Evolutionary conservation across 2,329 filamentous ascomycete species (phyloP), one percentile per base, ranked within the genome.

Genomic region (Penicillium sp.): DNA sequence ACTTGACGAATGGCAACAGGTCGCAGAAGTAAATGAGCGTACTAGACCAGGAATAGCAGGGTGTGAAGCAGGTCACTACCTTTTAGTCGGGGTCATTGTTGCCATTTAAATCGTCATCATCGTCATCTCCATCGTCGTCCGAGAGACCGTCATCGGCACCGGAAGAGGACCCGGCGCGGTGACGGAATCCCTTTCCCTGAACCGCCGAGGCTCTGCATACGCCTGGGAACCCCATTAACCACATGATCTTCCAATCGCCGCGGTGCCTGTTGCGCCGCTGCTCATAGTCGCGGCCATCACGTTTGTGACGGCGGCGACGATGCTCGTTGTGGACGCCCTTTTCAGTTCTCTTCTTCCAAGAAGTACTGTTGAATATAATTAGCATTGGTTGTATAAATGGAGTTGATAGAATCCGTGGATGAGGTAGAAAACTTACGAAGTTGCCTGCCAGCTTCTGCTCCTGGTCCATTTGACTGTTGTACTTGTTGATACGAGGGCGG

Each of bases 401-500:
- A 26, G 45, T 16, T 14, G 18, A 35, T 14, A 35, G 8, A 6
- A 24, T 31, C 40, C 31, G 22, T 29, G 43, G 40, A 45, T 84
- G 87, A 81, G 81, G 90, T 88, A 44, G 31, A 35, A 35, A 44
- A 45, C 49, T 51, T 51, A 51, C 49, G 81, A 89, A 99, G 80
- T 97, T 97, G 68, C 95, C 95, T 63, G 78, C 79, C 69, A 92
- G 68, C 83, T 99, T 99, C 83, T 99, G 94, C 74, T 97, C 94
- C 76, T 97, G 92, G 77, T 99, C 94, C 66, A 97, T 85, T 81
- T 99, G 94, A 72, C 89, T 94, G 77, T 92, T 88, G 71, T 86
- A 80, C 85, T 99, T 99, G 85, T 99, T 99, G 82, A 99, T 99
- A 79, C 95, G 91, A 61, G 95, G 94, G 60, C 94, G 88, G 84